Conservation (phyloP, 345 rosid genomes). For the Sisymbrium altissimum region DNA sequence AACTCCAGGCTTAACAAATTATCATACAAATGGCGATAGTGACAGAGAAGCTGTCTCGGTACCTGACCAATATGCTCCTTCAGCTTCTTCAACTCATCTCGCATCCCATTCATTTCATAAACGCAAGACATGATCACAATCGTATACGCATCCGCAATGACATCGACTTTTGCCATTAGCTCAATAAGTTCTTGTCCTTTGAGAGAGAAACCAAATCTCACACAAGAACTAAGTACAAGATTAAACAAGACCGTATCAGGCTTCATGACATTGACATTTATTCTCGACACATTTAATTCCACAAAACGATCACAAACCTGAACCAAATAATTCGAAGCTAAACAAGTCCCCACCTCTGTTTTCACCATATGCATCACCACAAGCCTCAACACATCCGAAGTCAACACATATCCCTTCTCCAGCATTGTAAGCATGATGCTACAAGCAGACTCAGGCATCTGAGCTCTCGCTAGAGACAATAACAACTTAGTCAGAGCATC, state of each 20-base stretch:
- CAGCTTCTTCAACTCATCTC: conserved; percentile 70
- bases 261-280: conserved; percentile 40
- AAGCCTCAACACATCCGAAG: conserved; percentile 37
- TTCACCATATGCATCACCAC: conserved; percentile 74
- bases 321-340: conserved; percentile 67
- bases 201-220: conserved; percentile 54
- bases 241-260: conserved; percentile 69
- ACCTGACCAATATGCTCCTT: conserved; percentile 50
- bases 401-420: conserved; percentile 38
- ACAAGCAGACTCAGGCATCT: conserved; percentile 56
- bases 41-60: conserved; percentile 43
- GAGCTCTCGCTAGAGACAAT: conserved; percentile 68
- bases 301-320: conserved; percentile 50
- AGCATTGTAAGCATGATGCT: conserved; percentile 56
- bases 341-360: conserved; percentile 58
- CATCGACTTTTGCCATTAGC: conserved; percentile 52
- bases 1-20: conserved; percentile 69
- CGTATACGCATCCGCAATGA: conserved; percentile 74
- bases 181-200: conserved; percentile 75
- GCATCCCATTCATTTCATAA: conserved; percentile 69
- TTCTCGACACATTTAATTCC: conserved; percentile 12
- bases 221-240: conserved; percentile 74
- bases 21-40: conserved; percentile 56
- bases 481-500: conserved; percentile 50
- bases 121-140: conserved; percentile 52